phyloP scores from a whole-genome alignment of 78 protist species.

The Planoprotostelium fungivorum region DNA sequence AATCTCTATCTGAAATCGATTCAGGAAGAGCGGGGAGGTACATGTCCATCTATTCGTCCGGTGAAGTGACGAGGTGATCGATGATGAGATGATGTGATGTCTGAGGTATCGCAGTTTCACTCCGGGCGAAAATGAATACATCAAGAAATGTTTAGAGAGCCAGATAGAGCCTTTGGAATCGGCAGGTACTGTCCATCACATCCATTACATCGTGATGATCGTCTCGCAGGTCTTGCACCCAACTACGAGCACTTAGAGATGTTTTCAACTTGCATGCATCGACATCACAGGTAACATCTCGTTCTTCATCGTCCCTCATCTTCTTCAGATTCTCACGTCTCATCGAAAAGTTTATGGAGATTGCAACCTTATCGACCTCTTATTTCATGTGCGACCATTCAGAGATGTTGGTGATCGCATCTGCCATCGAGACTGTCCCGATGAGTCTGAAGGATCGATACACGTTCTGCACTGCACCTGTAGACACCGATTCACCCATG shows the following conservation, averaged over 20 bases:
- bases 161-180: no score
- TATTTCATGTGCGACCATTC: not conserved
- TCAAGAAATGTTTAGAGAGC: no score
- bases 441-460: not conserved
- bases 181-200: no score
- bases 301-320: not conserved
- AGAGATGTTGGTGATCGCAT: not conserved
- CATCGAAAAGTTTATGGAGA: not conserved
- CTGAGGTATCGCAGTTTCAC: not conserved
- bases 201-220: no score
- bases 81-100: no score
- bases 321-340: not conserved
- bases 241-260: not conserved
- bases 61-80: constrained; percentile 16
- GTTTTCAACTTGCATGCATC: not conserved
- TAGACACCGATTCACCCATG: not conserved
- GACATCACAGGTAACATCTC: not conserved
- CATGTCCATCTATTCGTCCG: constrained; percentile 4
- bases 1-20: not conserved
- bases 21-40: constrained; percentile 49
- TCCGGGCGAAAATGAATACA: not conserved
- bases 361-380: not conserved
- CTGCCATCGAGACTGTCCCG: not conserved
- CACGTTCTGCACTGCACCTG: not conserved
- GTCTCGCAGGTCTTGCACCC: not conserved